phyloP scores from a whole-genome alignment of 192 early-diverging fungal genomes.

The Backusella macrospora region DNA sequence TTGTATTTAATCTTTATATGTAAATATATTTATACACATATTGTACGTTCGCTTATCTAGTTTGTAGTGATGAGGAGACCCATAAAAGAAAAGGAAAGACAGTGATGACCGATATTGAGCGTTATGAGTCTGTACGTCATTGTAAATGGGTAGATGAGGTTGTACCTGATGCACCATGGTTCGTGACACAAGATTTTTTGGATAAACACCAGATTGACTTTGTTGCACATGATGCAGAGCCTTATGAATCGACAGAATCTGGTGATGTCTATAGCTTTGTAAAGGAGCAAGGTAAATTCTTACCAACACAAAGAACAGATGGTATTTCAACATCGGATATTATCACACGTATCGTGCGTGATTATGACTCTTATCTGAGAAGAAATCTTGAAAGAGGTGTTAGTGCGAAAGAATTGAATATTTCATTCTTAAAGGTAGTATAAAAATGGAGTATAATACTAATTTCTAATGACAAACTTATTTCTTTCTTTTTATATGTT shows the following conservation, averaged over 20 bases:
- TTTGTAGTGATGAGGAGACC: constrained; percentile 75
- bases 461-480: not conserved
- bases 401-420: constrained; percentile 77
- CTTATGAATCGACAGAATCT: constrained; percentile 71
- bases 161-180: constrained; percentile 76
- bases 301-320: constrained; percentile 77
- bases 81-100: constrained; percentile 81
- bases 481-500: not conserved
- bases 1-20: not conserved
- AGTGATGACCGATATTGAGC: constrained; percentile 76
- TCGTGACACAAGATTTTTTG: constrained; percentile 73
- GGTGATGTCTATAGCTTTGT: constrained; percentile 82
- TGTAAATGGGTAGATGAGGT: constrained; percentile 89
- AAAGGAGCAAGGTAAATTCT: constrained; percentile 69
- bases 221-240: constrained; percentile 82
- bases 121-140: constrained; percentile 78
- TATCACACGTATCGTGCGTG: constrained; percentile 82
- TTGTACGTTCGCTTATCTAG: constrained; percentile 24
- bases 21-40: not conserved
- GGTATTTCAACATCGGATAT: constrained; percentile 81
- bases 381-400: constrained; percentile 85
- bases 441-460: not conserved
- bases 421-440: constrained; percentile 75
- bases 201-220: constrained; percentile 80
- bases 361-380: constrained; percentile 82